Evolutionary conservation across 345 rosid genomes (phyloP), one percentile per base, ranked within the genome.

Genomic region (Citrus reticulata): DNA sequence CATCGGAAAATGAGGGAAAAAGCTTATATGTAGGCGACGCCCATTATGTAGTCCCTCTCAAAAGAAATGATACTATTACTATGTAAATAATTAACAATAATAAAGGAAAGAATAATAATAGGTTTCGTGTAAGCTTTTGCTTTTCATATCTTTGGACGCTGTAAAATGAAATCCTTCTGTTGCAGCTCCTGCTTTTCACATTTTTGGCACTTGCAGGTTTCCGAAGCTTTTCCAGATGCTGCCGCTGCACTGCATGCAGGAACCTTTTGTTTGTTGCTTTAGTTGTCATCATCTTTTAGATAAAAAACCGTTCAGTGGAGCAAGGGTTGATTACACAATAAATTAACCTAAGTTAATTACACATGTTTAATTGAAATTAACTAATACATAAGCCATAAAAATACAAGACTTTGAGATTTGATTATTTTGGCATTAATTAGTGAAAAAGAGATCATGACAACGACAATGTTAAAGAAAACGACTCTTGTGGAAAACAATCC

Each of bases 31-130:
- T 5, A 51, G 40, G 40, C 64, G 29, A 69, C 16, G 4, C 51
- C 7, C 51, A 42, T 10, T 11, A 3, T 11, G 14, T 3, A 1
- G 51, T 46, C 51, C 13, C 35, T 57, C 75, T 61, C 67, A 39
- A 81, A 73, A 51, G 51, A 22, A 32, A 65, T 42, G 19, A 60
- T 81, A 49, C 32, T 73, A 27, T 60, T 60, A 61, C 69, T 61
- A 73, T 55, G 17, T 13, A 46, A 13, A 46, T 46, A 77, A 60
- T 61, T 8, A 19, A 54, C 32, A 30, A 51, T 1, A 49, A 39
- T 9, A 29, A 70, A 14, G 14, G 14, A 25, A 57, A 55, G 78
- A 60, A 54, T 37, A 42, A 39, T 64, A 59, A 40, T 40, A 9
- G 2, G 46, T 40, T 40, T 40, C 2, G 4, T 69, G 63, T 6